These are phyloP conservation scores for Mycena latifolia DNA, from an alignment of 768 basidiomycete species.

Conservation along the genomic window DNA sequence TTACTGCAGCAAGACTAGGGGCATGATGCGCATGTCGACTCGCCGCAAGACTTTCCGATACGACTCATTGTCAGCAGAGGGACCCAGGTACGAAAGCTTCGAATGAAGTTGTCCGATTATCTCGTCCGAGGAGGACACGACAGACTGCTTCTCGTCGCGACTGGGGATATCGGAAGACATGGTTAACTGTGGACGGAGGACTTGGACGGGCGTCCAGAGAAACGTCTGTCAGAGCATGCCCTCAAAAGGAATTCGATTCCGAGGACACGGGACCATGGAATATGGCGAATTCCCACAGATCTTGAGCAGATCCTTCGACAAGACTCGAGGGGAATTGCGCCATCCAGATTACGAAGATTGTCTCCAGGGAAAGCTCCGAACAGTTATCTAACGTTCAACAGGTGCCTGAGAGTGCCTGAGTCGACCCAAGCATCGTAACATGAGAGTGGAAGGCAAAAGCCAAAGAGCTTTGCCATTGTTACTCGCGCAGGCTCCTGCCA, in stretches of 20 bases:
- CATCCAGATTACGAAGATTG: conserved; percentile 5
- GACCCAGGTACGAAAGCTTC: conserved; percentile 10
- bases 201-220: conserved; percentile 1
- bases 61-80: conserved; percentile 15
- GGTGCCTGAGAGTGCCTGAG: too few relatives aligned
- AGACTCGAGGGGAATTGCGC: conserved; percentile 12
- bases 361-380: too few relatives aligned
- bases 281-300: conserved; percentile 10
- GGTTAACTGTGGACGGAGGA: background rate
- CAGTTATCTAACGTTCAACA: too few relatives aligned
- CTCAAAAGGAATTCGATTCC: conserved; percentile 17
- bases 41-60: conserved; percentile 28
- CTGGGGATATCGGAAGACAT: conserved; percentile 20
- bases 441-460: too few relatives aligned
- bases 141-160: conserved; percentile 20
- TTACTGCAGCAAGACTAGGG: conserved; percentile 34
- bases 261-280: conserved; percentile 18
- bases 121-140: conserved; percentile 4
- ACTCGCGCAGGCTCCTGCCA: too few relatives aligned
- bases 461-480: too few relatives aligned
- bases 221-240: background rate
- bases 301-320: background rate
- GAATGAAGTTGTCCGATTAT: conserved; percentile 22
- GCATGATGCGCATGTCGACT: conserved; percentile 27
- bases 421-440: too few relatives aligned